These are phyloP conservation scores for Oryza punctata DNA, from an alignment of 176 grass and related monocot genomes.

Conservation along the genomic window DNA sequence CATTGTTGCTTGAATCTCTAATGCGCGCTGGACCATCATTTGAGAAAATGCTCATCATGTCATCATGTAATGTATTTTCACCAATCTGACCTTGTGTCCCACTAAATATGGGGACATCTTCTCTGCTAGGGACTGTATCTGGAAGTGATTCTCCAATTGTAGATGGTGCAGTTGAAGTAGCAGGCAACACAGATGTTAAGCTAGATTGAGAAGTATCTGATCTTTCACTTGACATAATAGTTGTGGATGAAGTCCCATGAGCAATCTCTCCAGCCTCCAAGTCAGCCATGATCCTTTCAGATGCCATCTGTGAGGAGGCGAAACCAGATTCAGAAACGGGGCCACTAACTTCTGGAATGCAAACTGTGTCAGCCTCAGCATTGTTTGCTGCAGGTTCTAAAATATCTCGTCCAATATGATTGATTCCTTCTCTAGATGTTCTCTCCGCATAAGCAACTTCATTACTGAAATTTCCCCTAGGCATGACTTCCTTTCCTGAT, in stretches of 20 bases:
- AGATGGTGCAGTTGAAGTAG: constrained; percentile 48
- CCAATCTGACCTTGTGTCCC: constrained; percentile 42
- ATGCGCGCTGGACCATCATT: constrained; percentile 37
- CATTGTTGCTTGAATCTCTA: constrained; percentile 47
- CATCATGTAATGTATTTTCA: constrained; percentile 74
- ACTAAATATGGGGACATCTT: constrained; percentile 46
- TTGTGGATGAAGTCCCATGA: constrained; percentile 33
- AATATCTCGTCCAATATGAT: constrained; percentile 41
- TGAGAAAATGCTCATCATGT: constrained; percentile 66
- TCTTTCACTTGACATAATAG: constrained; percentile 55
- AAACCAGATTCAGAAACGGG: constrained; percentile 35
- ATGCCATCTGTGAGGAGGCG: constrained; percentile 27
- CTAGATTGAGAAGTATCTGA: constrained; percentile 50
- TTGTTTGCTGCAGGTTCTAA: constrained; percentile 26
- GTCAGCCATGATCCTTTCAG: constrained; percentile 46
- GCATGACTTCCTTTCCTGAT: constrained; percentile 43
- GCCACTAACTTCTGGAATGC: constrained; percentile 38
- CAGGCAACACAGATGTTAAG: constrained; percentile 39
- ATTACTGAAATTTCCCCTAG: constrained; percentile 23
- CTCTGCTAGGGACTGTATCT: constrained; percentile 39
- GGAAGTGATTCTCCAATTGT: constrained; percentile 37
- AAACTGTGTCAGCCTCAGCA: constrained; percentile 15
- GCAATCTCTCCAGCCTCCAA: constrained; percentile 42
- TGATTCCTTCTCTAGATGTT: constrained; percentile 48
- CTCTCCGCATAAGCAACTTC: constrained; percentile 39